Evolutionary conservation across 495 filamentous ascomycete species (phyloP), one percentile per base, ranked within the genome.

Genomic region (Penicillium angulare): DNA sequence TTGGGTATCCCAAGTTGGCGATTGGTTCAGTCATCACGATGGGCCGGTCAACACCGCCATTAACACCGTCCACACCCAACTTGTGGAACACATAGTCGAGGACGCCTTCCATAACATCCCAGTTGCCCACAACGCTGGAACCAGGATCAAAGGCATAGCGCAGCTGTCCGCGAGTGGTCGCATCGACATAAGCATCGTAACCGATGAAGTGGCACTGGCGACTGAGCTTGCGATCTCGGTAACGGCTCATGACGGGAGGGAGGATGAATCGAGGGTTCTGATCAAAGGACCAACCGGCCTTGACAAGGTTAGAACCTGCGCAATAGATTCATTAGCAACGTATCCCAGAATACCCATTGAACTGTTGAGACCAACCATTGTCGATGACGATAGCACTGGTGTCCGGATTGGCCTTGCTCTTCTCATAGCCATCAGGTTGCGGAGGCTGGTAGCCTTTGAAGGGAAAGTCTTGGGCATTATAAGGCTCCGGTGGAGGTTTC

Each of bases 11-110:
- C 45, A 93, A 68, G 65, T 96, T 96, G 8, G 92, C 93, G 50
- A 96, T 84, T 0, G 95, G 86, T 66, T 98, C 93, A 0, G 93
- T 97, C 90, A 98, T 95, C 35, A 98, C 84, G 50, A 98, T 79
- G 2, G 92, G 90, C 59, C 90, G 74, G 51, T 89, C 91, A 31
- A 98, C 80, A 7, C 79, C 78, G 24, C 88, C 89, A 42, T 74
- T 68, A 13, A 74, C 74, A 5, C 86, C 87, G 48, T 95, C 88
- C 45, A 97, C 77, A 10, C 93, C 95, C 31, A 98, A 72, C 71
- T 95, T 96, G 39, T 95, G 72, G 66, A 98, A 97, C 22, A 90
- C 74, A 60, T 96, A 93, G 65, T 98, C 93, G 45, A 98, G 66
- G 20, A 96, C 75, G 27, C 89, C 89, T 65, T 98, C 93, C 83